Conservation (phyloP, 169 alveolate species). For the Besnoitia besnoiti region DNA sequence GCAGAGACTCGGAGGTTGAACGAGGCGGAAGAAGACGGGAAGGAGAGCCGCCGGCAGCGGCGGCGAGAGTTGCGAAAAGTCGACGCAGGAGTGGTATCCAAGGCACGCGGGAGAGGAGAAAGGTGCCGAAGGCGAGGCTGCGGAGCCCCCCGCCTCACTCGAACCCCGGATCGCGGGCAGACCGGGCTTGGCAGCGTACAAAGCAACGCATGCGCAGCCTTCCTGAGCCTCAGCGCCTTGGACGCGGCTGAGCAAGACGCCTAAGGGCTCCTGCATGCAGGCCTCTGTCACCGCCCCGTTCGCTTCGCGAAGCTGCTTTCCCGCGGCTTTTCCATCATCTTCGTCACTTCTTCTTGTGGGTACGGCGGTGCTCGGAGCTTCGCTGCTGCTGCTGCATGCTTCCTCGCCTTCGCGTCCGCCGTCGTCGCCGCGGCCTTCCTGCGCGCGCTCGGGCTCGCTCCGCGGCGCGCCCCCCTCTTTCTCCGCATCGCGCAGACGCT, state of each 20-base stretch:
- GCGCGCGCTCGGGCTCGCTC: not conserved
- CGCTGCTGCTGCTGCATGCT: not conserved
- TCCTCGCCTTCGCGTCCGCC: too few relatives aligned
- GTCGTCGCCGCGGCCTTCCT: too few relatives aligned
- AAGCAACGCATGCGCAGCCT: not conserved
- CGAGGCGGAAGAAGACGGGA: not conserved
- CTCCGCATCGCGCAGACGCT: not conserved
- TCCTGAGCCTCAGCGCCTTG: not conserved
- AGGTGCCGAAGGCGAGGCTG: not conserved
- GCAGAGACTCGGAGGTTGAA: not conserved
- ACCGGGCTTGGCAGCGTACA: not conserved
- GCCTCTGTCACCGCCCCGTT: too few relatives aligned
- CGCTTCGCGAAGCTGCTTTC: too few relatives aligned
- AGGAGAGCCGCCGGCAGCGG: not conserved
- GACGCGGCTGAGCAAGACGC: not conserved
- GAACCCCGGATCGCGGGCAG: not conserved
- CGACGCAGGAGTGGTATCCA: not conserved
- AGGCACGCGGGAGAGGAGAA: not conserved
- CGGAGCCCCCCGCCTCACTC: not conserved
- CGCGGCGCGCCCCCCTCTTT: not conserved
- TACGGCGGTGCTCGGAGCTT: not conserved
- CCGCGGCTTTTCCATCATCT: not conserved
- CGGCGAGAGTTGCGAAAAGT: not conserved
- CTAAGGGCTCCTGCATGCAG: not conserved
- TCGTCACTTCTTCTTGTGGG: not conserved